Conservation (phyloP, 202 grass and related monocot species). For the Panicum hallii region DNA sequence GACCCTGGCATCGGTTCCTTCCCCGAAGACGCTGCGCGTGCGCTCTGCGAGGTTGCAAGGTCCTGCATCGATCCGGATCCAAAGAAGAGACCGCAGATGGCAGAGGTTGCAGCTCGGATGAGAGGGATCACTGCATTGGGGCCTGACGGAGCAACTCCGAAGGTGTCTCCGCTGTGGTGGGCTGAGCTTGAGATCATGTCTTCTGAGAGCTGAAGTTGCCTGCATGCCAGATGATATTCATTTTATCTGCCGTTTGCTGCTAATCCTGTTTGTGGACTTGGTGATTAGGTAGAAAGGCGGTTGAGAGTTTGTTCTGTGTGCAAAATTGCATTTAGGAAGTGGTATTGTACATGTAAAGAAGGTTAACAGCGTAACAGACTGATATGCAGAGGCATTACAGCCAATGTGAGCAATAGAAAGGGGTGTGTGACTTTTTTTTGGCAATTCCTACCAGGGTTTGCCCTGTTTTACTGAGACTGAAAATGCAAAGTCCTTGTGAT, state of each 20-base stretch:
- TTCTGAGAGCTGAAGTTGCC: conserved; percentile 47
- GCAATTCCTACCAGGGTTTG: neutral
- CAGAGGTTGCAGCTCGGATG: conserved; percentile 43
- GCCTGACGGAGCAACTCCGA: conserved; percentile 60
- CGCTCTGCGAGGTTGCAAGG: conserved; percentile 46
- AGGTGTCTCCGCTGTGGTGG: conserved; percentile 79
- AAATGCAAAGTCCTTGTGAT: neutral
- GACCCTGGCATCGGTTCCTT: conserved; percentile 55
- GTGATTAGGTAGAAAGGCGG: conserved; percentile 26
- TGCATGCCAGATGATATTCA: conserved; percentile 24
- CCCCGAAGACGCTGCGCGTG: conserved; percentile 28
- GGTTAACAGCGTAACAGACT: neutral
- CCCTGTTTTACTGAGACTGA: neutral
- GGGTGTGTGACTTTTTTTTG: neutral
- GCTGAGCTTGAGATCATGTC: conserved; percentile 81
- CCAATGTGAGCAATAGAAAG: neutral
- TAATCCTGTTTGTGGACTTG: conserved; percentile 45
- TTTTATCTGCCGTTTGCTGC: conserved; percentile 34
- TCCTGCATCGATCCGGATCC: conserved; percentile 55
- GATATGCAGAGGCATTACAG: neutral
- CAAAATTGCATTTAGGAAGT: conserved; percentile 24
- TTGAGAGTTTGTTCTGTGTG: conserved; percentile 1
- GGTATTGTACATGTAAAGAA: conserved; percentile 33
- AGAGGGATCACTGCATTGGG: conserved; percentile 57
- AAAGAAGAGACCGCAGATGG: conserved; percentile 57